Percentiles rank a stretch among this genome's conserved stretches.
Conservation (phyloP, 75 land plant species). For the Picea sitchensis region DNA sequence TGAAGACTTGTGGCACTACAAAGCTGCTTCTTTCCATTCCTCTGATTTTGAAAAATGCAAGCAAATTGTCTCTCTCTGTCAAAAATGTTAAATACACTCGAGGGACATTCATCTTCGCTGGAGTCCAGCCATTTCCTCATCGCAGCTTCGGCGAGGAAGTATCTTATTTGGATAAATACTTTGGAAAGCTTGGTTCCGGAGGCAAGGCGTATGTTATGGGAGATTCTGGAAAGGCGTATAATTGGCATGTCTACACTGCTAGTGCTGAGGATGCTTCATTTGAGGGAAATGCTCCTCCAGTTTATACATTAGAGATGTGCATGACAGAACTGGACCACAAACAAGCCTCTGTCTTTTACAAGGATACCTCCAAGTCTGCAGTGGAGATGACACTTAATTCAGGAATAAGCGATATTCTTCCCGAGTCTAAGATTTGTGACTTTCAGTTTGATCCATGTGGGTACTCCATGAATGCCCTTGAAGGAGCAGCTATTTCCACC, state of each 20-base stretch:
- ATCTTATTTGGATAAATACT: slow-evolving; percentile 40
- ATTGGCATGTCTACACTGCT: slow-evolving; percentile 66
- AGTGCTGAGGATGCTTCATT: slow-evolving; percentile 13
- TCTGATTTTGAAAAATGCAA: slow-evolving; percentile 31
- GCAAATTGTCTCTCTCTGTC: slow-evolving; percentile 22
- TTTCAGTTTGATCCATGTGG: slow-evolving; percentile 91
- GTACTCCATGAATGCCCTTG: slow-evolving; percentile 81
- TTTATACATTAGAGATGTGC: slow-evolving; percentile 70
- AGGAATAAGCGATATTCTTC: slow-evolving; percentile 62
- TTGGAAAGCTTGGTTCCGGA: slow-evolving; percentile 33
- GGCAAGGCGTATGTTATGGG: slow-evolving; percentile 65
- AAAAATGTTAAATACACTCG: slow-evolving; percentile 42
- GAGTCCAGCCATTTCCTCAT: slow-evolving; percentile 59
- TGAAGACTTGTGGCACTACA: slow-evolving; percentile 77
- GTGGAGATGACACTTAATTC: slow-evolving; percentile 50
- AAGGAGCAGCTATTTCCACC: slow-evolving; percentile 57
- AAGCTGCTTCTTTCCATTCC: slow-evolving; percentile 57
- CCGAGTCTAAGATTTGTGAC: slow-evolving; percentile 67
- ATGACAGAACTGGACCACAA: slow-evolving; percentile 64
- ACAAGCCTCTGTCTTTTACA: slow-evolving; percentile 59
- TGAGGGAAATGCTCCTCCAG: neutral
- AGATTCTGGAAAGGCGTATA: slow-evolving; percentile 18
- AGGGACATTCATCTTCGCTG: slow-evolving; percentile 61
- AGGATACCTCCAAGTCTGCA: slow-evolving; percentile 31
- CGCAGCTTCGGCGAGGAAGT: slow-evolving; percentile 60